Percentiles rank a stretch among this genome's conserved stretches.
Conservation (phyloP, 441 rosid genomes). For the Iberis amara region DNA sequence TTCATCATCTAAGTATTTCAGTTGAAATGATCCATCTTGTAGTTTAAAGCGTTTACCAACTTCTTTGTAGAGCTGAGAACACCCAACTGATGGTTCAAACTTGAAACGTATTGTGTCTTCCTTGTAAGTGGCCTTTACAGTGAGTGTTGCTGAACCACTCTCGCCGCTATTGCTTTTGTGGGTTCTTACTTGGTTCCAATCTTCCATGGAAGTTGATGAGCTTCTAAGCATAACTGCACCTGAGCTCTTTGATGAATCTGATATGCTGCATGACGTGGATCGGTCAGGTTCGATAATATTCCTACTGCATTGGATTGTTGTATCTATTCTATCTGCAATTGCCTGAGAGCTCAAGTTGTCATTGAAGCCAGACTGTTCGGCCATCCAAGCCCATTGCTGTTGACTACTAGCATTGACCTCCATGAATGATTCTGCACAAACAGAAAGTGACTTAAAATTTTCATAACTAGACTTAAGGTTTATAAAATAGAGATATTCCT, state of each 20-base stretch:
- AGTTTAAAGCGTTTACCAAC: slow-evolving; percentile 68
- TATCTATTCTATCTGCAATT: slow-evolving; percentile 35
- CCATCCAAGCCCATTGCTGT: slow-evolving; percentile 29
- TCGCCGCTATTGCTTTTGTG: slow-evolving; percentile 29
- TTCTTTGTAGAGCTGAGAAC: slow-evolving; percentile 69
- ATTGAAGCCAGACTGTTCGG: slow-evolving; percentile 12
- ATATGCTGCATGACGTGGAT: slow-evolving; percentile 46
- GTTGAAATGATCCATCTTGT: slow-evolving; percentile 59
- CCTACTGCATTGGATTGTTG: too few species aligned
- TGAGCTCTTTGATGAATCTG: slow-evolving; percentile 55
- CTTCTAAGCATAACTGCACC: slow-evolving; percentile 48
- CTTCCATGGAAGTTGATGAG: slow-evolving; percentile 51
- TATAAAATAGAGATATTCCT: slow-evolving; percentile 16
- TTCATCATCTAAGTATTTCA: slow-evolving; percentile 80
- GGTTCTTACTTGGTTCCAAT: slow-evolving; percentile 34
- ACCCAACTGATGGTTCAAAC: slow-evolving; percentile 56
- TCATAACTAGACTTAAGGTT: slow-evolving; percentile 10
- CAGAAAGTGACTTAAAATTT: slow-evolving; percentile 19
- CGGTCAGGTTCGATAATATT: slow-evolving; percentile 38
- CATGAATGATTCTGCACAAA: slow-evolving; percentile 31
- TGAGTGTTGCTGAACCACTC: slow-evolving; percentile 39
- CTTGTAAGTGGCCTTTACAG: slow-evolving; percentile 63
- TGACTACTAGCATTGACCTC: slow-evolving; percentile 22
- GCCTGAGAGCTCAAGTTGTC: slow-evolving; percentile 32
- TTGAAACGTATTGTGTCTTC: slow-evolving; percentile 74